Conservation (phyloP, 1,284 basidiomycete species). For the Pyrrhoderma lamaoense region DNA sequence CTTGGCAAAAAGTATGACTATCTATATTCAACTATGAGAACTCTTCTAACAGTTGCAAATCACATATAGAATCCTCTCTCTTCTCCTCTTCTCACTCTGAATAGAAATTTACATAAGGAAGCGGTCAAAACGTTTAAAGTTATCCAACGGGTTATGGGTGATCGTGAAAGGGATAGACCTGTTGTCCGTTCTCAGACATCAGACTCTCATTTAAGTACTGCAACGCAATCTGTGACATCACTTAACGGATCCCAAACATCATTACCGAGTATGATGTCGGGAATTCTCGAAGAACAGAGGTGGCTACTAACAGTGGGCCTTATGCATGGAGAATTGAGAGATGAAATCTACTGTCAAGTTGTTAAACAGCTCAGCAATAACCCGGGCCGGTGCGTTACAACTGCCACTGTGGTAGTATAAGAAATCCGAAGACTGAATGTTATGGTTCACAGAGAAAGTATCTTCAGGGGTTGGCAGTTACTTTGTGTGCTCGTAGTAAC, state of each 20-base stretch:
- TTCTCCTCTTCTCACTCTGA: slow-evolving; percentile 67
- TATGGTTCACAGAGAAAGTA: slow-evolving; percentile 55
- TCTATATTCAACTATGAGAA: neutral
- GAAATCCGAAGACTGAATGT: neutral
- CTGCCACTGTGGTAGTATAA: neutral
- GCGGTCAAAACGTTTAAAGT: slow-evolving; percentile 82
- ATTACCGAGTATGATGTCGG: slow-evolving; percentile 31
- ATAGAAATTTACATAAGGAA: slow-evolving; percentile 61
- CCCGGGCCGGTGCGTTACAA: slow-evolving; percentile 62
- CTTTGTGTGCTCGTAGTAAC: slow-evolving; percentile 81
- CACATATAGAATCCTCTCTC: slow-evolving; percentile 48
- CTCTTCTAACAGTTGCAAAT: slow-evolving; percentile 1
- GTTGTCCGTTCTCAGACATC: slow-evolving; percentile 35
- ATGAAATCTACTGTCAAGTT: slow-evolving; percentile 88
- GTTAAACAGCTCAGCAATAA: slow-evolving; percentile 87
- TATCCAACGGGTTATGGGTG: slow-evolving; percentile 88
- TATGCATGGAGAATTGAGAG: slow-evolving; percentile 71
- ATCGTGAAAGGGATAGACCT: slow-evolving; percentile 66
- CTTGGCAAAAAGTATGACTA: slow-evolving; percentile 71
- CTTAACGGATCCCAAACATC: slow-evolving; percentile 52
- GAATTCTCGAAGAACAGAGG: slow-evolving; percentile 74
- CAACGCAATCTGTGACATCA: slow-evolving; percentile 24
- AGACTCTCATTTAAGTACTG: slow-evolving; percentile 32
- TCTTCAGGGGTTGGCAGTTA: slow-evolving; percentile 87
- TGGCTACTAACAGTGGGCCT: slow-evolving; percentile 80